Conservation (phyloP, 106 monocot genomes). For the Triglochin maritima region DNA sequence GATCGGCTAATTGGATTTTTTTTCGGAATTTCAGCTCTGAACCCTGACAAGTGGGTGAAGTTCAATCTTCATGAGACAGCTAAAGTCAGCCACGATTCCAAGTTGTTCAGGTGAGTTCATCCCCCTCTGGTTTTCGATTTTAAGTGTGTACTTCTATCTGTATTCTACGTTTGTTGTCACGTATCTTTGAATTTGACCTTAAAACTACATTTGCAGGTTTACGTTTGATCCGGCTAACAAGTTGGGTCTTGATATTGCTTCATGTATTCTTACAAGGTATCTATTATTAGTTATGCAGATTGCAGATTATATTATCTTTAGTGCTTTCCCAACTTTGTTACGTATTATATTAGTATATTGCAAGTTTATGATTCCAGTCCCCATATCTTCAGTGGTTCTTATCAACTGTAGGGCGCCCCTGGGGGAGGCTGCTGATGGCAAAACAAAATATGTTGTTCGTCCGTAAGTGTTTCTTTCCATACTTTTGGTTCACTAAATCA, state of each 20-base stretch:
- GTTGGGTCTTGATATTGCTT: constrained; percentile 89
- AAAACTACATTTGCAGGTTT: constrained; percentile 36
- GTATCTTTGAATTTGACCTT: too few species aligned
- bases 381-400: too few species aligned
- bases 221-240: constrained; percentile 70
- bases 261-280: constrained; percentile 94
- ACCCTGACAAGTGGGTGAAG: constrained; percentile 86
- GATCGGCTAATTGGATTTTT: neutral
- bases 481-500: neutral
- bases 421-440: constrained; percentile 79
- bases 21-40: constrained; percentile 17
- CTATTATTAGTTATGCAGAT: neutral
- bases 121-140: neutral
- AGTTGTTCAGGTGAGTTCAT: constrained; percentile 58
- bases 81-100: constrained; percentile 67
- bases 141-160: too few species aligned
- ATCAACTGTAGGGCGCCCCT: constrained; percentile 56
- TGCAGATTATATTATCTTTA: too few species aligned
- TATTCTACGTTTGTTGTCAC: too few species aligned
- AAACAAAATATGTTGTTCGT: constrained; percentile 79
- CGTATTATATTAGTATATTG: neutral
- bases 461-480: constrained; percentile 47
- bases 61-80: constrained; percentile 86
- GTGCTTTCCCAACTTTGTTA: too few species aligned
- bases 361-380: neutral